Evolutionary conservation across 2,329 filamentous ascomycete genomes (phyloP).

Genomic region (Ceratocystis lukuohia): DNA sequence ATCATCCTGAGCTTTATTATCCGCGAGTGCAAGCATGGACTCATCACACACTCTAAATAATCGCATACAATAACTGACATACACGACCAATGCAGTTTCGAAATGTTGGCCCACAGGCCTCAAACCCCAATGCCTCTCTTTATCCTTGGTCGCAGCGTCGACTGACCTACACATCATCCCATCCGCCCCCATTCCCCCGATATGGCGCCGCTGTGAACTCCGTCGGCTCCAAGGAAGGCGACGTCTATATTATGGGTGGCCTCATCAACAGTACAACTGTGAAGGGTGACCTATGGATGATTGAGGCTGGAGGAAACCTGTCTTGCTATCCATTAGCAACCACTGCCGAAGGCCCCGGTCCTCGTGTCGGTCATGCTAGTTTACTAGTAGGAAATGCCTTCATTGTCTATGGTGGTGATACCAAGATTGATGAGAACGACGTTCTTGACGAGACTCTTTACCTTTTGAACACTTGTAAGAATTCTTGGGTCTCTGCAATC

Average conservation of each 20-base stretch:
- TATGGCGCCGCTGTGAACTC: constrained; percentile 96
- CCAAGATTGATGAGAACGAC: constrained; percentile 88
- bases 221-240: constrained; percentile 84
- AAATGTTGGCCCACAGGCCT: constrained; percentile 33
- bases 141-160: constrained; percentile 94
- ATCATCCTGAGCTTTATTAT: neutral
- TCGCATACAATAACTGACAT: constrained; percentile 10
- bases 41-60: neutral
- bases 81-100: constrained; percentile 33
- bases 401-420: constrained; percentile 97
- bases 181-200: constrained; percentile 80
- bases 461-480: constrained; percentile 88
- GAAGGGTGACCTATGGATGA: constrained; percentile 95
- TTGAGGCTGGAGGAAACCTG: constrained; percentile 78
- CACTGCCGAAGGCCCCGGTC: constrained; percentile 84
- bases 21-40: neutral
- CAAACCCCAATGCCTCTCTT: constrained; percentile 58
- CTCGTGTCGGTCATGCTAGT: constrained; percentile 86
- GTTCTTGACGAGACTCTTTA: constrained; percentile 90
- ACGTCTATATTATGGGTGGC: constrained; percentile 95
- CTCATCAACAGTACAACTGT: constrained; percentile 90
- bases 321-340: constrained; percentile 85
- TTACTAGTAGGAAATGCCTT: constrained; percentile 95
- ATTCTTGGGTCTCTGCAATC: neutral
- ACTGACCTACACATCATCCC: constrained; percentile 69